phyloP scores from a whole-genome alignment of 163 green algal genomes.

The Prototheca wickerhamii region DNA sequence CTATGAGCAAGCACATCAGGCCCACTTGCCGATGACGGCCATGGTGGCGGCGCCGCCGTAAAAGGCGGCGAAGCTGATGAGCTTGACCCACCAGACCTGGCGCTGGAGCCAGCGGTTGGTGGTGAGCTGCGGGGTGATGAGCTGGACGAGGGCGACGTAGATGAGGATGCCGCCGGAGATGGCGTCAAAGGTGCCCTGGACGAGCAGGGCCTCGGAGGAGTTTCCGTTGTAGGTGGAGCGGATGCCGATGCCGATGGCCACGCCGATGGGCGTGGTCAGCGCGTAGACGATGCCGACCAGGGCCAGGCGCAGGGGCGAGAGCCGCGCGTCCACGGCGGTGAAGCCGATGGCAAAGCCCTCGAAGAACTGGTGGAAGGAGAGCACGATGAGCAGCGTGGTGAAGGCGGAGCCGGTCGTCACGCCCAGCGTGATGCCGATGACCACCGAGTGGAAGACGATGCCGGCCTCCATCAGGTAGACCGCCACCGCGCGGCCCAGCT shows the following conservation, averaged over 20 bases:
- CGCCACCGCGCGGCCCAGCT: not conserved
- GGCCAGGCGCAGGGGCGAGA: not conserved
- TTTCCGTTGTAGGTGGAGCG: slow-evolving; percentile 16
- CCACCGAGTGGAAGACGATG: slow-evolving; percentile 34
- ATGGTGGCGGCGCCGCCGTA: slow-evolving; percentile 13
- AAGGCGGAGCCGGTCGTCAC: slow-evolving; percentile 16
- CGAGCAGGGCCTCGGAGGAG: slow-evolving; percentile 3
- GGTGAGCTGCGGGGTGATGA: slow-evolving; percentile 21
- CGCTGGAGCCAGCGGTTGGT: slow-evolving; percentile 16
- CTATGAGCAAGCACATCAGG: no score
- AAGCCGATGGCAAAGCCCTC: slow-evolving; percentile 38
- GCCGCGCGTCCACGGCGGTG: slow-evolving; percentile 7
- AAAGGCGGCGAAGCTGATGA: slow-evolving; percentile 4
- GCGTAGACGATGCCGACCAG: slow-evolving; percentile 14
- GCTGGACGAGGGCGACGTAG: slow-evolving; percentile 26
- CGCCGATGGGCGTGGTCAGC: slow-evolving; percentile 26
- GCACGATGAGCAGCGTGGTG: slow-evolving; percentile 24
- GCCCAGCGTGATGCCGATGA: slow-evolving; percentile 41
- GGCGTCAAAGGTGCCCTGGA: slow-evolving; percentile 23
- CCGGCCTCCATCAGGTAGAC: slow-evolving; percentile 28
- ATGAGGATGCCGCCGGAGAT: slow-evolving; percentile 26
- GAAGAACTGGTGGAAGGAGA: slow-evolving; percentile 37
- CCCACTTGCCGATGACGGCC: slow-evolving; percentile 15
- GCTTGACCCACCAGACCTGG: slow-evolving; percentile 11
- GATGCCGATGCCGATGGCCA: slow-evolving; percentile 29